Evolutionary conservation across 257 asterid genomes (phyloP).

Genomic region (Haberlea rhodopensis): DNA sequence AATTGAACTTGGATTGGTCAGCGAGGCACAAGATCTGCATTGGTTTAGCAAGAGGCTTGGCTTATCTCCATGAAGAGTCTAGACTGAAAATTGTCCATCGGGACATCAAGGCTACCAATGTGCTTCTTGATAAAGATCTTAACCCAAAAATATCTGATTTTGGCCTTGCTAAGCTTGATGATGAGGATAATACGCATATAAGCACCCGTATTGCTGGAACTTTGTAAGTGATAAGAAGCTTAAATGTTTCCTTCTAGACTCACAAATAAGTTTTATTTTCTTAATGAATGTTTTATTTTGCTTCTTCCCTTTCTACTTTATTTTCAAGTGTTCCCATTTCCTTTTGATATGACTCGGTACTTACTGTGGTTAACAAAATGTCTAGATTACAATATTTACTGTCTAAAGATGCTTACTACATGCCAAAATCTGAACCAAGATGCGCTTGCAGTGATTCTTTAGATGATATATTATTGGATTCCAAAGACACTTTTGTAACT

Average conservation of each 20-base stretch:
- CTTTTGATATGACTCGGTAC: not conserved
- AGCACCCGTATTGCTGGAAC: slow-evolving; percentile 29
- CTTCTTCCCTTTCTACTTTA: too few relatives aligned
- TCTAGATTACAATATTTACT: too few relatives aligned
- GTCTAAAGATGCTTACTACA: too few relatives aligned
- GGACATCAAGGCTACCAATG: slow-evolving; percentile 17
- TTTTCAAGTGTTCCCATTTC: not conserved
- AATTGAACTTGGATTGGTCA: slow-evolving; percentile 19
- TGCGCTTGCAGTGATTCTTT: too few relatives aligned
- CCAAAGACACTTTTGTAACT: too few relatives aligned
- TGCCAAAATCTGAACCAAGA: too few relatives aligned
- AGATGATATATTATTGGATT: too few relatives aligned
- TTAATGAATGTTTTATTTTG: not conserved
- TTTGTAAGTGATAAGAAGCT: slow-evolving; percentile 3
- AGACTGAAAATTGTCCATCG: slow-evolving; percentile 22
- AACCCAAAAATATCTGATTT: slow-evolving; percentile 26
- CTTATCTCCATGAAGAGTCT: slow-evolving; percentile 28
- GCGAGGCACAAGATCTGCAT: slow-evolving; percentile 21
- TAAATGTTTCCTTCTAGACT: not conserved
- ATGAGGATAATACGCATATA: slow-evolving; percentile 26
- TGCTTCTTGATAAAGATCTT: slow-evolving; percentile 20
- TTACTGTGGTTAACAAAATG: too few relatives aligned
- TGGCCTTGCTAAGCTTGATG: slow-evolving; percentile 26
- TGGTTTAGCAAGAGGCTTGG: slow-evolving; percentile 25
- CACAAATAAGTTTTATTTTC: not conserved